Evolutionary conservation across 352 stramenopile genomes (phyloP).

Genomic region (Globisporangium okanoganense): DNA sequence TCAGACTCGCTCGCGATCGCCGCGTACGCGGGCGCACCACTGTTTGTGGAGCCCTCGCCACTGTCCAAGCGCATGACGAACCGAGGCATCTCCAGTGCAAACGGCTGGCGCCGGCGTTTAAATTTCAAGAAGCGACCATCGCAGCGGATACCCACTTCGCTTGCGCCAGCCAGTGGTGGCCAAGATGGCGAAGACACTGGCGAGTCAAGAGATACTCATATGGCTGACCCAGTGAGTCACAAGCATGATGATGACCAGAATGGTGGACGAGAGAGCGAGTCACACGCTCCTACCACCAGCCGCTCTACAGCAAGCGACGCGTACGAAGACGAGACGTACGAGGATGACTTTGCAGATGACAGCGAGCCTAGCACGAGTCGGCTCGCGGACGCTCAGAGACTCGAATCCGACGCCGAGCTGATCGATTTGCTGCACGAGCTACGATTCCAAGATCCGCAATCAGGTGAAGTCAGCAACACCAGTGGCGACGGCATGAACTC

Average conservation of each 20-base stretch:
- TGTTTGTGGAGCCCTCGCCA: constrained; percentile 49
- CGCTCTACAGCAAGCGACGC: background rate
- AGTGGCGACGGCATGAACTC: background rate
- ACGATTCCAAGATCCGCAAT: constrained; percentile 9
- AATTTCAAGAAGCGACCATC: constrained; percentile 17
- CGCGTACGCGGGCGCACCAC: constrained; percentile 28
- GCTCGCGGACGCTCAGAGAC: constrained; percentile 8
- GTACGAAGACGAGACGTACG: constrained; percentile 23
- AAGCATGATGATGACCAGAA: too few relatives aligned
- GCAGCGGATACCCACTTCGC: constrained; percentile 5
- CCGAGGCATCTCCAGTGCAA: constrained; percentile 27
- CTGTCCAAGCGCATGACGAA: constrained; percentile 33
- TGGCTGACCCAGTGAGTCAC: background rate
- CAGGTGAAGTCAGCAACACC: background rate
- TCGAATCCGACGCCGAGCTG: constrained; percentile 33
- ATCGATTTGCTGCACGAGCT: constrained; percentile 37
- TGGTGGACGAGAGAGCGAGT: background rate
- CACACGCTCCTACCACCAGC: background rate
- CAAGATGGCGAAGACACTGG: background rate
- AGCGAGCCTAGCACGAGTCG: constrained; percentile 4
- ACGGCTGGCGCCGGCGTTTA: constrained; percentile 22
- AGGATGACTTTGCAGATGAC: constrained; percentile 41
- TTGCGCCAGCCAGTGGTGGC: background rate
- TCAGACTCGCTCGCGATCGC: constrained; percentile 17
- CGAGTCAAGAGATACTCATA: background rate